Evolutionary conservation across 116 monocot genomes (phyloP).

Genomic region (Cymodocea nodosa): DNA sequence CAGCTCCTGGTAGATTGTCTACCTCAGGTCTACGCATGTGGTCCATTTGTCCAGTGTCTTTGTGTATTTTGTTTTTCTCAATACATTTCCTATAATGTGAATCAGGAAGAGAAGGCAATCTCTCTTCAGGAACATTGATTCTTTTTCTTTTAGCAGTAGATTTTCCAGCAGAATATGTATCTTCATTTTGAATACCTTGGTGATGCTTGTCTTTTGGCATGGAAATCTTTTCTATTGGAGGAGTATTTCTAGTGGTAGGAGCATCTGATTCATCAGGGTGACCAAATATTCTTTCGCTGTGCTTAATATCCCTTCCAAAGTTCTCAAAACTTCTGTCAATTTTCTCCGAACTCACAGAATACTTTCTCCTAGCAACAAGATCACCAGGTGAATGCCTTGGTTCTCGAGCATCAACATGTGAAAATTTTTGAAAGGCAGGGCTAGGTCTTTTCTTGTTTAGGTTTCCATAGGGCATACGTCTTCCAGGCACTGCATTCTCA

Average conservation of each 20-base stretch:
- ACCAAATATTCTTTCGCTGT: slow-evolving; percentile 15
- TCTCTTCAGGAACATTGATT: slow-evolving; percentile 20
- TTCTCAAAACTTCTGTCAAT: slow-evolving; percentile 17
- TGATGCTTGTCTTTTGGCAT: slow-evolving; percentile 16
- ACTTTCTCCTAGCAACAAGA: slow-evolving; percentile 19
- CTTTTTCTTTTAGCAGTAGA: slow-evolving; percentile 11
- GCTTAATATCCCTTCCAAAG: slow-evolving; percentile 20
- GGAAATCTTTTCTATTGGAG: slow-evolving; percentile 12
- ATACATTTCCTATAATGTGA: slow-evolving; percentile 20
- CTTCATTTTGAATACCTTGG: slow-evolving; percentile 21
- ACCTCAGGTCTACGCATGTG: slow-evolving; percentile 15
- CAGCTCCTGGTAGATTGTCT: slow-evolving; percentile 17
- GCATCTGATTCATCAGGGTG: slow-evolving; percentile 20
- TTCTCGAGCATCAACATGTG: slow-evolving; percentile 18
- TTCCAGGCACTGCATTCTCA: slow-evolving; percentile 14
- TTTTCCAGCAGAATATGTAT: slow-evolving; percentile 16
- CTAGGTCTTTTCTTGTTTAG: slow-evolving; percentile 10
- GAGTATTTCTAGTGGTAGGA: slow-evolving; percentile 12
- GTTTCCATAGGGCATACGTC: slow-evolving; percentile 14
- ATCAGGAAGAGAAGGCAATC: slow-evolving; percentile 18
- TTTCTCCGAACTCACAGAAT: slow-evolving; percentile 16
- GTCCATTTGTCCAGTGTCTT: slow-evolving; percentile 11
- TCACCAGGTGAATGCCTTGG: slow-evolving; percentile 15
- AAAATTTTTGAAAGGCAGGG: slow-evolving; percentile 19
- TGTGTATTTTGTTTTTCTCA: slow-evolving; percentile 12